Evolutionary conservation across 768 basidiomycete species (phyloP).

Genomic region (Daedaleopsis nitida): DNA sequence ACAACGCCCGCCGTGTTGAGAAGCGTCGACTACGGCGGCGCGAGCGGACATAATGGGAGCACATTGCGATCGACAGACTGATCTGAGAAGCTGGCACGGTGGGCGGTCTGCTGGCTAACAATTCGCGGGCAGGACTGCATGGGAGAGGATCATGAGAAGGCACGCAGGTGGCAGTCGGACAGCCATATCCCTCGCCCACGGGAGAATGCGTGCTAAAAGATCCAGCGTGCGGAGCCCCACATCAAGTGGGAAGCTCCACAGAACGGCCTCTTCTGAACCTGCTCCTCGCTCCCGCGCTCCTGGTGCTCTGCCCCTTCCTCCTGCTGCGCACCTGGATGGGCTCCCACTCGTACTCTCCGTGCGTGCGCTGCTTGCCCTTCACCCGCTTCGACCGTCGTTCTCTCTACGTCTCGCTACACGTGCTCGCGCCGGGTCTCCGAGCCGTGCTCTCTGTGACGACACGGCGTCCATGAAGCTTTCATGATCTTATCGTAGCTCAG

Average conservation of each 20-base stretch:
- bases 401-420: slow-evolving; percentile 3
- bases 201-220: too few relatives aligned
- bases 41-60: not conserved
- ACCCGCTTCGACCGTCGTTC: not conserved
- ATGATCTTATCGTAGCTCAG: not conserved
- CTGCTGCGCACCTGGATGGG: not conserved
- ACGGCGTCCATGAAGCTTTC: not conserved
- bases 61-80: not conserved
- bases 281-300: slow-evolving; percentile 7
- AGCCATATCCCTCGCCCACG: slow-evolving; percentile 3
- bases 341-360: not conserved
- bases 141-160: not conserved
- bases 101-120: not conserved
- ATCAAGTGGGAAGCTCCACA: not conserved
- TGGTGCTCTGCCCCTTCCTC: not conserved
- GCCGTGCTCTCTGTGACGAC: slow-evolving; percentile 7
- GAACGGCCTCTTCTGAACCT: not conserved
- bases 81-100: not conserved
- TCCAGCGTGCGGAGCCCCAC: not conserved
- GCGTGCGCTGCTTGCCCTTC: not conserved
- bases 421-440: slow-evolving; percentile 13
- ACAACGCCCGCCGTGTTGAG: not conserved
- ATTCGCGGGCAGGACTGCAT: not conserved
- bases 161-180: not conserved
- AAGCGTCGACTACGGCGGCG: not conserved